A percentile compares a stretch with the other conserved stretches of the same genome.
phyloP scores from a whole-genome alignment of 2,329 filamentous ascomycete genomes.

The Fusarium guadeloupense region DNA sequence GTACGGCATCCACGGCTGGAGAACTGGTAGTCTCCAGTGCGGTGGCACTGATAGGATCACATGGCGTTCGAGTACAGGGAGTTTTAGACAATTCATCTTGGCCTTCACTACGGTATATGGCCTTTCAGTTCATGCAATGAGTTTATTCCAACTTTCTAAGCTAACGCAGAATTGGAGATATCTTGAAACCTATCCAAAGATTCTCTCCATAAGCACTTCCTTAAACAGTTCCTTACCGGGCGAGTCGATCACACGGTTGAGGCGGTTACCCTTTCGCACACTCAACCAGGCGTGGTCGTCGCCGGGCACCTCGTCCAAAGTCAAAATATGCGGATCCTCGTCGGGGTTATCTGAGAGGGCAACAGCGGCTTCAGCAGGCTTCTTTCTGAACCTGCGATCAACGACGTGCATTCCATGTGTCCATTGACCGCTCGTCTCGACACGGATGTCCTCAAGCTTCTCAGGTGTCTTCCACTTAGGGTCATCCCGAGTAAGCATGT shows the following conservation, averaged over 20 bases:
- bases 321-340: slow-evolving; percentile 52
- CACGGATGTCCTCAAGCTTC: slow-evolving; percentile 80
- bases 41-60: slow-evolving; percentile 30
- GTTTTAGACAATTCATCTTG: slow-evolving; percentile 42
- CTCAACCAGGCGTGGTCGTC: slow-evolving; percentile 84
- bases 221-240: slow-evolving; percentile 76
- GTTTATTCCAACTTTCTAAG: slow-evolving; percentile 25
- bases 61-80: slow-evolving; percentile 43
- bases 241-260: slow-evolving; percentile 76
- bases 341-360: slow-evolving; percentile 53
- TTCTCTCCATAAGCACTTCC: slow-evolving; percentile 68
- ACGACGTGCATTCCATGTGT: slow-evolving; percentile 89
- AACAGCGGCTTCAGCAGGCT: slow-evolving; percentile 57
- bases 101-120: slow-evolving; percentile 33
- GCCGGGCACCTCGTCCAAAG: slow-evolving; percentile 65
- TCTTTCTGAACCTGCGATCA: slow-evolving; percentile 72
- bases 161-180: slow-evolving; percentile 20
- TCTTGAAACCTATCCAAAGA: slow-evolving; percentile 61
- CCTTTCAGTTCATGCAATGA: slow-evolving; percentile 10
- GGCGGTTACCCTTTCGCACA: slow-evolving; percentile 76
- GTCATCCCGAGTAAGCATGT: slow-evolving; percentile 71
- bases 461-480: slow-evolving; percentile 66
- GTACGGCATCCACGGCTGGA: slow-evolving; percentile 26
- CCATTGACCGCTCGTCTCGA: slow-evolving; percentile 95
- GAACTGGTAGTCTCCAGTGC: slow-evolving; percentile 11